Evolutionary conservation across 2,329 filamentous ascomycete genomes (phyloP).

Genomic region (Metarhizium sp.): DNA sequence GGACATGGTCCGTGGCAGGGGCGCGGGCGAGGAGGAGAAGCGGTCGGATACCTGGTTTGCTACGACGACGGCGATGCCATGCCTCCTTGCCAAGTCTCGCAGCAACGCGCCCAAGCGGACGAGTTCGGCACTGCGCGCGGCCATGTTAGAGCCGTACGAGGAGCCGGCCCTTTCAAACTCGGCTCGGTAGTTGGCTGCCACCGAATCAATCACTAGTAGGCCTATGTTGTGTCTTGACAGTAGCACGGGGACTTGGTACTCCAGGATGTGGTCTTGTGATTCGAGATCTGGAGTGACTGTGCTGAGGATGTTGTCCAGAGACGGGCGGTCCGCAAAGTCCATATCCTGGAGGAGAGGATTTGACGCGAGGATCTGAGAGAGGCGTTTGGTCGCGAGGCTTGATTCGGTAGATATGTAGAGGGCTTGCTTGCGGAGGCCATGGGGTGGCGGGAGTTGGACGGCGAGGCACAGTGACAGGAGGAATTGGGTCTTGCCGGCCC

Average conservation of each 20-base stretch:
- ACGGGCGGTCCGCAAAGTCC: conserved; percentile 33
- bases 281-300: conserved; percentile 84
- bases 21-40: conserved; percentile 38
- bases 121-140: conserved; percentile 66
- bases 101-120: conserved; percentile 67
- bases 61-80: conserved; percentile 77
- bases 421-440: conserved; percentile 61
- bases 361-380: conserved; percentile 65
- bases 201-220: conserved; percentile 78
- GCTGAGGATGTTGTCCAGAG: conserved; percentile 67
- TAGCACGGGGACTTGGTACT: conserved; percentile 83
- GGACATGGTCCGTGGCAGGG: neutral
- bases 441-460: conserved; percentile 68
- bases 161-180: conserved; percentile 61
- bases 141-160: conserved; percentile 48
- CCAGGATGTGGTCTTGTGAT: conserved; percentile 88
- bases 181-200: conserved; percentile 91
- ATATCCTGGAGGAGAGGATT: conserved; percentile 49
- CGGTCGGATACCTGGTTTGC: conserved; percentile 94
- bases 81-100: conserved; percentile 61
- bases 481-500: conserved; percentile 90
- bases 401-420: conserved; percentile 95
- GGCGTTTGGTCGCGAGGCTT: conserved; percentile 68
- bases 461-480: conserved; percentile 77
- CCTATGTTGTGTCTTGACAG: conserved; percentile 68